These are phyloP conservation scores for Acacia crassicarpa DNA, from an alignment of 306 rosid genomes.

Conservation along the genomic window DNA sequence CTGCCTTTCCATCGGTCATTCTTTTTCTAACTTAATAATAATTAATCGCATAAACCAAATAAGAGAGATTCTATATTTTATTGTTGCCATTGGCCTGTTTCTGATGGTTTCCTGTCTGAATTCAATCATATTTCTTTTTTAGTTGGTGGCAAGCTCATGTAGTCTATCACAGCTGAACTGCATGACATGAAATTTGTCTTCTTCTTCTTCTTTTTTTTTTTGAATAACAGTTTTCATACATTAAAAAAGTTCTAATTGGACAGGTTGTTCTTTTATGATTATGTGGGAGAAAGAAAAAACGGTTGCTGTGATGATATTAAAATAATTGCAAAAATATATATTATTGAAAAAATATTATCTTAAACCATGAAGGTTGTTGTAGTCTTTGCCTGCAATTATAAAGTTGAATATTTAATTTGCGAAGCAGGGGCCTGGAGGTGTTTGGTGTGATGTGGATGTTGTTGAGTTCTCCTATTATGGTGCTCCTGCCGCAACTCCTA, in stretches of 20 bases:
- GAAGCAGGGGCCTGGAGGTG: constrained; percentile 98
- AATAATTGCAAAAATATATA: background rate
- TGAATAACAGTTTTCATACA: background rate
- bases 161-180: background rate
- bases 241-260: constrained; percentile 1
- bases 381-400: background rate
- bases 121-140: background rate
- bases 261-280: background rate
- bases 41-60: background rate
- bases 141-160: background rate
- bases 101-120: background rate
- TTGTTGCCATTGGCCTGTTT: background rate
- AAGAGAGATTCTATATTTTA: background rate
- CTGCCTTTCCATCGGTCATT: constrained; percentile 1
- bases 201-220: too few relatives aligned
- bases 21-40: constrained; percentile 1
- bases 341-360: constrained; percentile 5
- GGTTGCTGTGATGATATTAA: background rate
- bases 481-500: constrained; percentile 90
- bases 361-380: background rate
- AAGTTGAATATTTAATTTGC: constrained; percentile 33
- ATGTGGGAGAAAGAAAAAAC: background rate
- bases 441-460: constrained; percentile 99
- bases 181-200: background rate
- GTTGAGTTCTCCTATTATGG: constrained; percentile 97